These are phyloP conservation scores for Geotrichum restrictum DNA, from an alignment of 1,139 yeast genomes.

Conservation along the genomic window DNA sequence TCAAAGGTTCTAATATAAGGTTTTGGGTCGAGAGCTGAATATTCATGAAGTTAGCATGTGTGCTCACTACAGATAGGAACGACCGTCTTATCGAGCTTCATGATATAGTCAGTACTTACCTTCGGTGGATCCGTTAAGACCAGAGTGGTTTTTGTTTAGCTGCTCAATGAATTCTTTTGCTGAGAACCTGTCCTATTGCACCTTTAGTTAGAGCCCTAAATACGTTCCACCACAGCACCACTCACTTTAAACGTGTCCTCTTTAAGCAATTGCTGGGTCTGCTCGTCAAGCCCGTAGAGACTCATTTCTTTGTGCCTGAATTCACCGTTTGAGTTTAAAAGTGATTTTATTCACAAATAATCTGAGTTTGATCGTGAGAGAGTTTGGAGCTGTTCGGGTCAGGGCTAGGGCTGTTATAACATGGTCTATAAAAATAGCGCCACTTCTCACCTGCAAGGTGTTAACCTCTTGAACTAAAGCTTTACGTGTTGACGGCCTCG, in stretches of 20 bases:
- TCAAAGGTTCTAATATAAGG: conserved; percentile 94
- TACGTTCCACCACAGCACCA: not conserved
- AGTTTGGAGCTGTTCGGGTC: too few relatives aligned
- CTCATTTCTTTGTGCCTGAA: conserved; percentile 22
- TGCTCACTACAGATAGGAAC: too few relatives aligned
- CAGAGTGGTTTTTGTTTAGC: conserved; percentile 61
- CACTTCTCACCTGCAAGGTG: too few relatives aligned
- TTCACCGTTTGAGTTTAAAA: too few relatives aligned
- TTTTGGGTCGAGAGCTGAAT: conserved; percentile 62
- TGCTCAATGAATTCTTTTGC: conserved; percentile 82
- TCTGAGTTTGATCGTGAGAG: too few relatives aligned
- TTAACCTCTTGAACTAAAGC: too few relatives aligned
- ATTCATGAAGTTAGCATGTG: conserved; percentile 14
- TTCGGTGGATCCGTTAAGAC: conserved; percentile 45
- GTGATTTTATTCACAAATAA: too few relatives aligned
- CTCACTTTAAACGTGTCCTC: conserved; percentile 61
- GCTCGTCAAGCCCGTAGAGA: conserved; percentile 63
- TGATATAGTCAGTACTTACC: conserved; percentile 48
- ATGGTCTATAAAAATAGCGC: too few relatives aligned
- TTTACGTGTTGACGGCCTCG: too few relatives aligned
- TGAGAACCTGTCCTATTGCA: conserved; percentile 52
- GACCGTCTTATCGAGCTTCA: too few relatives aligned
- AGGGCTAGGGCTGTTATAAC: not conserved
- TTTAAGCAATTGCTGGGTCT: conserved; percentile 61
- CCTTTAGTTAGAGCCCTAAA: not conserved